These are phyloP conservation scores for Noccaea caerulescens DNA, from an alignment of 345 rosid genomes.

Conservation along the genomic window DNA sequence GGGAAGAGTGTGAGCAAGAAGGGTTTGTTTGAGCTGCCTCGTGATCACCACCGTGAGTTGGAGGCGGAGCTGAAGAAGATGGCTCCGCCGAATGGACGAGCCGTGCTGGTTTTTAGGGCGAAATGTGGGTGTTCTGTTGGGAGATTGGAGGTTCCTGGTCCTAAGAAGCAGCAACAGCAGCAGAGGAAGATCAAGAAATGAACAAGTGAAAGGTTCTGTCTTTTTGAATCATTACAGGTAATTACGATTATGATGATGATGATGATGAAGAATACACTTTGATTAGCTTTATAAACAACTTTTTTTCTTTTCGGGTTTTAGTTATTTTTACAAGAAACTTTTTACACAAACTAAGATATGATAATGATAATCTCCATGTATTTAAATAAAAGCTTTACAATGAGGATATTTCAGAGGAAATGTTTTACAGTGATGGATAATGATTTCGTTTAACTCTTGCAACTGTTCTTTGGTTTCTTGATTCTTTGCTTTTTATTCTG, in stretches of 20 bases:
- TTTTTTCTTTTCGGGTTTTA: constrained; percentile 14
- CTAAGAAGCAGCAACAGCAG: constrained; percentile 52
- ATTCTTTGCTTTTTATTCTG: background rate
- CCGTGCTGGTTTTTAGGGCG: constrained; percentile 68
- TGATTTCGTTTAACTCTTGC: background rate
- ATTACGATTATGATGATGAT: constrained; percentile 6
- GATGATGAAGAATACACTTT: constrained; percentile 12
- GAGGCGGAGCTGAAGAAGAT: constrained; percentile 80
- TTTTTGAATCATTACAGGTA: constrained; percentile 16
- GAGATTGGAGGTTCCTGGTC: constrained; percentile 87
- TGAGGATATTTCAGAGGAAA: constrained; percentile 31
- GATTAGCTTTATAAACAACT: constrained; percentile 36
- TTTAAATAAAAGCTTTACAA: constrained; percentile 41
- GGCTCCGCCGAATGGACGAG: constrained; percentile 79
- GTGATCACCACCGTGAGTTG: constrained; percentile 68
- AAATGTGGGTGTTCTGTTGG: constrained; percentile 77
- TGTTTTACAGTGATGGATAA: constrained; percentile 15
- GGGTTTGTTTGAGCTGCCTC: constrained; percentile 72
- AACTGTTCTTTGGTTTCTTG: constrained; percentile 14
- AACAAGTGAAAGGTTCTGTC: constrained; percentile 30
- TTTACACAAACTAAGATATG: constrained; percentile 31
- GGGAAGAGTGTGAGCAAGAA: constrained; percentile 55
- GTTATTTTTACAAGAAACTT: constrained; percentile 29
- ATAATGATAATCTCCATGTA: constrained; percentile 22
- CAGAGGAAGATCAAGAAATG: constrained; percentile 79